Evolutionary conservation across 352 stramenopile species (phyloP).

Genomic region (Phytophthora pisi): DNA sequence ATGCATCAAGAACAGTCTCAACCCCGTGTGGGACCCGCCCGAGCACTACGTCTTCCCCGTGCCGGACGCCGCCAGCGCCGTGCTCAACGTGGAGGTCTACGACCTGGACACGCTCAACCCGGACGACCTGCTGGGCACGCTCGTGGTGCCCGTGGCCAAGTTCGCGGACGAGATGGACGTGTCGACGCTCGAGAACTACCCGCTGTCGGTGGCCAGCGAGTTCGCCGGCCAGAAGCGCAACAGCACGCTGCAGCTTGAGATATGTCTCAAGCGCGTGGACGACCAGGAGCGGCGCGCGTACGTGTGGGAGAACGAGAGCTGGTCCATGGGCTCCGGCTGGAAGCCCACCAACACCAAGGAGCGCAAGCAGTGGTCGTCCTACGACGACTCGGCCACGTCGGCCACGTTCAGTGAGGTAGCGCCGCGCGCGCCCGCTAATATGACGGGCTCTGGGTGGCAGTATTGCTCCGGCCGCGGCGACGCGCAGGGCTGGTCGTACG

Average conservation of each 20-base stretch:
- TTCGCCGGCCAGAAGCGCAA: conserved; percentile 51
- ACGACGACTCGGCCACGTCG: conserved; percentile 55
- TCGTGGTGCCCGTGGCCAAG: conserved; percentile 58
- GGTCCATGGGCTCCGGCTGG: conserved; percentile 55
- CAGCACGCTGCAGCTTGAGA: conserved; percentile 62
- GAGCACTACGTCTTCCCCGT: conserved; percentile 72
- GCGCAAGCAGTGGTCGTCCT: conserved; percentile 58
- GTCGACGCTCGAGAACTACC: conserved; percentile 55
- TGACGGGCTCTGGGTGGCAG: conserved; percentile 56
- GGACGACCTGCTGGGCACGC: conserved; percentile 66
- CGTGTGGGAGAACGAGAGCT: conserved; percentile 77
- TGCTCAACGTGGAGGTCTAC: conserved; percentile 64
- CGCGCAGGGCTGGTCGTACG: conserved; percentile 69
- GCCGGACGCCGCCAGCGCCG: conserved; percentile 40
- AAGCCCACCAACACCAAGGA: conserved; percentile 48
- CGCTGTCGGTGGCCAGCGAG: conserved; percentile 47
- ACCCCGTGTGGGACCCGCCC: conserved; percentile 64
- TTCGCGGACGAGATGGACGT: conserved; percentile 50
- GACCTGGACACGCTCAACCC: conserved; percentile 71
- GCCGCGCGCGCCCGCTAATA: conserved; percentile 40
- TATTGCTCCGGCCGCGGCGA: conserved; percentile 59
- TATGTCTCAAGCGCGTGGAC: conserved; percentile 46
- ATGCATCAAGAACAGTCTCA: conserved; percentile 67
- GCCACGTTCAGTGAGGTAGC: conserved; percentile 52
- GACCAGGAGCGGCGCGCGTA: conserved; percentile 46